Evolutionary conservation across 208 protist species (phyloP).

Genomic region (Trypanosoma boissoni): DNA sequence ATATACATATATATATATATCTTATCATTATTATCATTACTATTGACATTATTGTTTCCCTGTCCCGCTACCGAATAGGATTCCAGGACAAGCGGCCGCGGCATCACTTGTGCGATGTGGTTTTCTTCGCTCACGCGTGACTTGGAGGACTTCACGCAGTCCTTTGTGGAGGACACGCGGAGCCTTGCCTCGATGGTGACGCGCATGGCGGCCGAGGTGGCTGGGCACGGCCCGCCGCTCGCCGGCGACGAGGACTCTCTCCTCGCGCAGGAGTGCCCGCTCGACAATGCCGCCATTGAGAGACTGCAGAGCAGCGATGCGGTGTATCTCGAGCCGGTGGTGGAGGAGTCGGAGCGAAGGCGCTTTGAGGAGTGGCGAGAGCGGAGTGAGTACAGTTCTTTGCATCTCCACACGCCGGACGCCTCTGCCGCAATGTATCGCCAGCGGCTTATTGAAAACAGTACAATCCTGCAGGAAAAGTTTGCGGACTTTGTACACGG

Average conservation of each 20-base stretch:
- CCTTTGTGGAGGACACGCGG: slow-evolving; percentile 53
- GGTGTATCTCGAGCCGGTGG: slow-evolving; percentile 42
- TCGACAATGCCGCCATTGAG: slow-evolving; percentile 29
- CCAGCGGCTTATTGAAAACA: slow-evolving; percentile 68
- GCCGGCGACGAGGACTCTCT: slow-evolving; percentile 63
- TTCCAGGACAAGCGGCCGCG: not conserved
- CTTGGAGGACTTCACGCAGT: slow-evolving; percentile 47
- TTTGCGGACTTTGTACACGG: slow-evolving; percentile 67
- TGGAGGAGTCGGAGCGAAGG: slow-evolving; percentile 24
- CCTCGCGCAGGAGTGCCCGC: slow-evolving; percentile 40
- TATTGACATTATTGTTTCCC: not conserved
- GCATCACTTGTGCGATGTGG: slow-evolving; percentile 13
- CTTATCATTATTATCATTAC: not conserved
- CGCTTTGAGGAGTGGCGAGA: slow-evolving; percentile 47
- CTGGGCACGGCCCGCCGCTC: slow-evolving; percentile 41
- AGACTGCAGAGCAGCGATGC: slow-evolving; percentile 35
- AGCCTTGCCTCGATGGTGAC: slow-evolving; percentile 47
- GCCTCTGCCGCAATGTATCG: slow-evolving; percentile 14
- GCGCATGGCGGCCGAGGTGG: slow-evolving; percentile 56
- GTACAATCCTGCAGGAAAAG: slow-evolving; percentile 46
- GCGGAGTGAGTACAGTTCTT: slow-evolving; percentile 47
- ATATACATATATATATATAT: too few species aligned
- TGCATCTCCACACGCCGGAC: slow-evolving; percentile 9
- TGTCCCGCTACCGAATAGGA: not conserved
- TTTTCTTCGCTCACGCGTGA: slow-evolving; percentile 20